Evolutionary conservation across 768 basidiomycete species (phyloP).

Genomic region (Tylopilus vinaceipallidus): DNA sequence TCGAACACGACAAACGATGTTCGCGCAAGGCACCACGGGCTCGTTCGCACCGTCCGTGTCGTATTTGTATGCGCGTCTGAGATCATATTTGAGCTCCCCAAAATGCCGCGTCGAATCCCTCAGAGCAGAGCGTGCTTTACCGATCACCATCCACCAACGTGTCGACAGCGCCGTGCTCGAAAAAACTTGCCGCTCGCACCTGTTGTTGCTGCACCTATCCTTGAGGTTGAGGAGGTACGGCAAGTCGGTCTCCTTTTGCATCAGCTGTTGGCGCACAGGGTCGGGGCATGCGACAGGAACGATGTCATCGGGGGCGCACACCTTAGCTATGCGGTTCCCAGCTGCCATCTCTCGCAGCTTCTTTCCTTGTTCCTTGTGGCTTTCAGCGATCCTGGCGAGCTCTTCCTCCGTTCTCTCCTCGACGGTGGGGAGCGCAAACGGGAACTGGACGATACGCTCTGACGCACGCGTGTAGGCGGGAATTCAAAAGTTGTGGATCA

Average conservation of each 20-base stretch:
- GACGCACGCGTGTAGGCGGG: slow-evolving; percentile 60
- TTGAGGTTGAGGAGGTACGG: slow-evolving; percentile 61
- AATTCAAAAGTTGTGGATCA: slow-evolving; percentile 82
- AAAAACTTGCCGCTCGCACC: slow-evolving; percentile 71
- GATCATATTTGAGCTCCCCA: slow-evolving; percentile 78
- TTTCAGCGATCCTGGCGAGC: slow-evolving; percentile 71
- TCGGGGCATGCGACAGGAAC: not conserved
- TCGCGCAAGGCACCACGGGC: slow-evolving; percentile 38
- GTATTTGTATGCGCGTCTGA: slow-evolving; percentile 80
- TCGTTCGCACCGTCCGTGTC: slow-evolving; percentile 74
- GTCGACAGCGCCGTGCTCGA: not conserved
- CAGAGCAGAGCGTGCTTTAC: slow-evolving; percentile 60
- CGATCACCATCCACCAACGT: not conserved
- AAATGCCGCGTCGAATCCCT: slow-evolving; percentile 78
- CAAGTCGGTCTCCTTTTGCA: slow-evolving; percentile 75
- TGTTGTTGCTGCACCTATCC: slow-evolving; percentile 57
- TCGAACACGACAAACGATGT: not conserved
- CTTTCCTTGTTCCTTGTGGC: slow-evolving; percentile 79
- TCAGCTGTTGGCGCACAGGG: slow-evolving; percentile 48
- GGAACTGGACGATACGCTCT: slow-evolving; percentile 85
- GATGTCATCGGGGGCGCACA: slow-evolving; percentile 25
- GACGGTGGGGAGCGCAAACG: slow-evolving; percentile 56
- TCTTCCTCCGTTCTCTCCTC: slow-evolving; percentile 95
- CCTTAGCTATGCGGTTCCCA: slow-evolving; percentile 83
- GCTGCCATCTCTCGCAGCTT: slow-evolving; percentile 91